These are phyloP conservation scores for Turnera subulata DNA, from an alignment of 345 rosid genomes.

Conservation along the genomic window DNA sequence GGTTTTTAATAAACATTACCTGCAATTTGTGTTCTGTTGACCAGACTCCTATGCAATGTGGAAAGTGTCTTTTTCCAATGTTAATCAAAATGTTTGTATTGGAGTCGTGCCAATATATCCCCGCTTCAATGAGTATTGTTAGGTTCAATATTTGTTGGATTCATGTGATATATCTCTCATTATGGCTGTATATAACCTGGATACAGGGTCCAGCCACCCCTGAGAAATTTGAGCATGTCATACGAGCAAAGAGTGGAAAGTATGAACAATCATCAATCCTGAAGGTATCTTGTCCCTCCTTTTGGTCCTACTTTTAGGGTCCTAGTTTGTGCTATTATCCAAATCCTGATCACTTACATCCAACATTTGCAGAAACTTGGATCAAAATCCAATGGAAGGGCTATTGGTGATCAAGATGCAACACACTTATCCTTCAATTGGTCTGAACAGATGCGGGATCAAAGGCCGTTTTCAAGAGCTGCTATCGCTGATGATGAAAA, in stretches of 20 bases:
- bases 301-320: background rate
- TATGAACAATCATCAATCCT: constrained; percentile 44
- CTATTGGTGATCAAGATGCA: constrained; percentile 6
- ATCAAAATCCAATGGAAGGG: constrained; percentile 32
- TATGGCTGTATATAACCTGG: background rate
- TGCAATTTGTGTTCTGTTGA: too few species aligned
- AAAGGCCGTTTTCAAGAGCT: constrained; percentile 19
- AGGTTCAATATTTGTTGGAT: too few species aligned
- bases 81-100: too few species aligned
- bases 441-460: constrained; percentile 39
- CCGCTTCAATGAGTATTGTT: too few species aligned
- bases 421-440: constrained; percentile 19
- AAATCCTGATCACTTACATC: too few species aligned
- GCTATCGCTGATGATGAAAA: constrained; percentile 43
- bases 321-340: too few species aligned
- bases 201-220: constrained; percentile 83
- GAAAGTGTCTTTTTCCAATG: too few species aligned
- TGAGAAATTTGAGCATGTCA: constrained; percentile 58
- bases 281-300: constrained; percentile 39
- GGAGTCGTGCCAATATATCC: too few species aligned
- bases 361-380: constrained; percentile 50
- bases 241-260: constrained; percentile 47
- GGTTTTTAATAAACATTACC: too few species aligned
- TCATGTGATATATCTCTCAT: too few species aligned
- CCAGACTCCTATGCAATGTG: too few species aligned